These are phyloP conservation scores for Tuber aestivum DNA, from an alignment of 495 filamentous ascomycete species.

Conservation along the genomic window DNA sequence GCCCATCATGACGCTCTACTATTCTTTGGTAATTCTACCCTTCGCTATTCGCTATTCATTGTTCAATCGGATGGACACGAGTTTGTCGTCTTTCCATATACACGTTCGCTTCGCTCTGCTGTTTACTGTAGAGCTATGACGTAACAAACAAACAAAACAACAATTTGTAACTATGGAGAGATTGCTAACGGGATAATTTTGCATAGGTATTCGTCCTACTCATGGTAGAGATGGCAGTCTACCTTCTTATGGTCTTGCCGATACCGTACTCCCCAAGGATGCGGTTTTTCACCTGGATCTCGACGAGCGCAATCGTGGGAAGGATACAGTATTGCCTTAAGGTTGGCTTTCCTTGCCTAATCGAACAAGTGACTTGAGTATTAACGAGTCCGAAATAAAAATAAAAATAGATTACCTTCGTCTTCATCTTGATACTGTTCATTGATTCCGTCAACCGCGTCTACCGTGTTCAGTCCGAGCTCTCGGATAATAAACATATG, in stretches of 20 bases:
- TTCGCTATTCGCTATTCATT: slow-evolving; percentile 5
- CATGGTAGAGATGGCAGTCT: slow-evolving; percentile 87
- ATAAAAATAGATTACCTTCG: slow-evolving; percentile 82
- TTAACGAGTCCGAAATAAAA: slow-evolving; percentile 14
- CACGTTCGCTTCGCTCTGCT: background rate
- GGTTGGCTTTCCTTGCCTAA: slow-evolving; percentile 45
- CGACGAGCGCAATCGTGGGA: slow-evolving; percentile 75
- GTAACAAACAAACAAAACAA: slow-evolving; percentile 19
- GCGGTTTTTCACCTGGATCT: slow-evolving; percentile 82
- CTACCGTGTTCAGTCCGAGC: slow-evolving; percentile 88
- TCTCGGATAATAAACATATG: slow-evolving; percentile 52
- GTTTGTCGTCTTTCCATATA: slow-evolving; percentile 4
- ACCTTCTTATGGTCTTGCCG: slow-evolving; percentile 85
- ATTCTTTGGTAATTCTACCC: slow-evolving; percentile 76
- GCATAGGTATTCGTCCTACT: slow-evolving; percentile 83
- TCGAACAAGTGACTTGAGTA: background rate
- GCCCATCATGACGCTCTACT: slow-evolving; percentile 88
- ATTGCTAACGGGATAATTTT: slow-evolving; percentile 19
- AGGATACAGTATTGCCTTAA: slow-evolving; percentile 76
- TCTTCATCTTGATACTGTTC: slow-evolving; percentile 97
- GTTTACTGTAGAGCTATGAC: slow-evolving; percentile 8
- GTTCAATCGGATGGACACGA: background rate
- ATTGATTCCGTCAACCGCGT: slow-evolving; percentile 98
- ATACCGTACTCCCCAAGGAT: slow-evolving; percentile 80
- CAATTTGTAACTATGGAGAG: slow-evolving; percentile 37